These are phyloP conservation scores for Sequoia sempervirens DNA, from an alignment of 75 land plant genomes.

Conservation along the genomic window DNA sequence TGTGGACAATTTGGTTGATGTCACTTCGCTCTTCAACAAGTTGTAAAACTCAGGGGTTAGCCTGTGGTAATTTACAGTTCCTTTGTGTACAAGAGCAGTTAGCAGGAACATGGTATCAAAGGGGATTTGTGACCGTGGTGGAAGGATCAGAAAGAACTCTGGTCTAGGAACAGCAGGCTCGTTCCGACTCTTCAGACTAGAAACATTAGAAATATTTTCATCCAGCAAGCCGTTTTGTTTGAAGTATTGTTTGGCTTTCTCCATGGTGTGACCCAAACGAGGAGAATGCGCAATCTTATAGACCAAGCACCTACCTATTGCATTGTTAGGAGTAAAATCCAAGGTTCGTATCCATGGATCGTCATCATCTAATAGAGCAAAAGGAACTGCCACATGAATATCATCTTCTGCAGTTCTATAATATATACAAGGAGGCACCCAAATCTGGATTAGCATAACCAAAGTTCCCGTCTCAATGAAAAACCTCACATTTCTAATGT, in stretches of 20 bases:
- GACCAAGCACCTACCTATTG: constrained; percentile 67
- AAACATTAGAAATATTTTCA: neutral
- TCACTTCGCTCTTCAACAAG: constrained; percentile 32
- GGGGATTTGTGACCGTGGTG: constrained; percentile 20
- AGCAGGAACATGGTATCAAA: constrained; percentile 65
- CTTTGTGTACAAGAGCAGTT: constrained; percentile 72
- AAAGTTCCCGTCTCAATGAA: constrained; percentile 24
- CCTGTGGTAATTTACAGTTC: constrained; percentile 59
- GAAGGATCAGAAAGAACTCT: constrained; percentile 45
- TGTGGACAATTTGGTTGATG: constrained; percentile 5
- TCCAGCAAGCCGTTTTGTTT: constrained; percentile 21
- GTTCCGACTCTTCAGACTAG: constrained; percentile 8
- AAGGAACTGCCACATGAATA: constrained; percentile 47
- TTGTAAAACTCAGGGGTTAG: constrained; percentile 51
- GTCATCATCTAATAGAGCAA: constrained; percentile 74
- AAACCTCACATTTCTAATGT: constrained; percentile 42
- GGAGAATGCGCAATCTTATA: constrained; percentile 58
- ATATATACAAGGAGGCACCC: constrained; percentile 56
- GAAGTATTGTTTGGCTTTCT: constrained; percentile 44
- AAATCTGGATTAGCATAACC: constrained; percentile 53
- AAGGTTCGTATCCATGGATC: constrained; percentile 93
- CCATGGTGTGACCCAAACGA: constrained; percentile 38
- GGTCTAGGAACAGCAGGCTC: constrained; percentile 31
- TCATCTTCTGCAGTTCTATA: constrained; percentile 90
- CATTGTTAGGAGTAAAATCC: constrained; percentile 69